Percentiles rank a stretch among this genome's conserved stretches.
These are phyloP conservation scores for Cutaneotrichosporon daszewskae DNA, from an alignment of 1,284 basidiomycete genomes.

Conservation along the genomic window DNA sequence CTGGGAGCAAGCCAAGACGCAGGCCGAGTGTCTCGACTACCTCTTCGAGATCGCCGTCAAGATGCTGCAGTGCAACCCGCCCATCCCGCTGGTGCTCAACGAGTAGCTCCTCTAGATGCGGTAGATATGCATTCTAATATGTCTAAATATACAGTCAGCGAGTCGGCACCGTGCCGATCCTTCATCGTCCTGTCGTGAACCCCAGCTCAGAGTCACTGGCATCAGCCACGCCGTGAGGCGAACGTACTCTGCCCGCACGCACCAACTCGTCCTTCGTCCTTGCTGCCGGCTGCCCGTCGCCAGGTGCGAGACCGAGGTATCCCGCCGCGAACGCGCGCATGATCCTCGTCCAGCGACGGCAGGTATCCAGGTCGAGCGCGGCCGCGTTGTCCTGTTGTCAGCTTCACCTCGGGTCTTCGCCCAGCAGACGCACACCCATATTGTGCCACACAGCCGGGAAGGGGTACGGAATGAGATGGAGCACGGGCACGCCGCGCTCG, in stretches of 20 bases:
- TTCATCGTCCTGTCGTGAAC: no score
- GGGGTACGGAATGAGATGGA: constrained; percentile 85
- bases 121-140: no score
- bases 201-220: no score
- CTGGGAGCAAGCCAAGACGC: constrained; percentile 84
- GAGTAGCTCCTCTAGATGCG: no score
- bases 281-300: constrained; percentile 3
- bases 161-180: no score
- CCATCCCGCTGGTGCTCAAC: no score
- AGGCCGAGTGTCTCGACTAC: constrained; percentile 82
- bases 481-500: constrained; percentile 70
- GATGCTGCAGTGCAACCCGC: constrained; percentile 43
- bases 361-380: constrained; percentile 77
- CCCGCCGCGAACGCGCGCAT: constrained; percentile 82
- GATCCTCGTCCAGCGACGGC: constrained; percentile 84
- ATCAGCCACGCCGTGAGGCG: no score
- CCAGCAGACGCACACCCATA: constrained; percentile 56
- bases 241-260: no score
- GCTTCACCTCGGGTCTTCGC: not conserved
- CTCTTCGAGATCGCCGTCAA: constrained; percentile 66
- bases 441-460: constrained; percentile 93
- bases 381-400: constrained; percentile 70
- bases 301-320: constrained; percentile 65
- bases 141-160: no score
- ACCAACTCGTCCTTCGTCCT: constrained; percentile 4